phyloP scores from a whole-genome alignment of 371 early-diverging fungal species.

The Apophysomyces elegans region DNA sequence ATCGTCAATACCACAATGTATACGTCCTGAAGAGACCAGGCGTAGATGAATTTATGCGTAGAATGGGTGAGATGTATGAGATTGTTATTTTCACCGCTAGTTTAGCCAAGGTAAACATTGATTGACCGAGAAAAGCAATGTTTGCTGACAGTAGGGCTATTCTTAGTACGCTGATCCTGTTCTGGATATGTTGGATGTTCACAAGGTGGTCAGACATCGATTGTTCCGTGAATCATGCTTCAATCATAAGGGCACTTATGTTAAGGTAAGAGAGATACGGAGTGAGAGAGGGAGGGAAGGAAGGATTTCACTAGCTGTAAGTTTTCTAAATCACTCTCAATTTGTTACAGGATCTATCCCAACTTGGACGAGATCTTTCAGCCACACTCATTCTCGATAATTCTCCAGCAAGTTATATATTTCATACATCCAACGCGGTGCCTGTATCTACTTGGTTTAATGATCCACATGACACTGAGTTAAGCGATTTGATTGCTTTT shows the following conservation, averaged over 20 bases:
- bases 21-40: slow-evolving; percentile 96
- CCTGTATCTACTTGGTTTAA: slow-evolving; percentile 96
- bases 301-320: too few relatives aligned
- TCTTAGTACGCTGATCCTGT: slow-evolving; percentile 96
- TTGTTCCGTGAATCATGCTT: slow-evolving; percentile 97
- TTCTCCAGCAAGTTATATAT: slow-evolving; percentile 92
- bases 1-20: slow-evolving; percentile 89
- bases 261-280: slow-evolving; percentile 44
- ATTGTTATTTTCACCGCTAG: slow-evolving; percentile 96
- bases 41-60: slow-evolving; percentile 89
- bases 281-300: too few relatives aligned
- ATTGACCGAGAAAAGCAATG: not conserved
- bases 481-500: slow-evolving; percentile 92
- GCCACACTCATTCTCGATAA: slow-evolving; percentile 87
- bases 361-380: slow-evolving; percentile 81
- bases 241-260: slow-evolving; percentile 93
- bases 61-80: slow-evolving; percentile 89
- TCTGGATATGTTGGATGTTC: slow-evolving; percentile 88
- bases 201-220: slow-evolving; percentile 84
- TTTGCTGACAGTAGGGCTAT: slow-evolving; percentile 8
- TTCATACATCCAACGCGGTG: slow-evolving; percentile 94
- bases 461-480: slow-evolving; percentile 93
- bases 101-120: slow-evolving; percentile 79
- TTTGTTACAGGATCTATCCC: slow-evolving; percentile 75
- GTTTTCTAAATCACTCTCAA: not conserved